A percentile compares a stretch with the other conserved stretches of the same genome.
Conservation (phyloP, 2,329 filamentous ascomycete species). For the Hymenoscyphus albidus region DNA sequence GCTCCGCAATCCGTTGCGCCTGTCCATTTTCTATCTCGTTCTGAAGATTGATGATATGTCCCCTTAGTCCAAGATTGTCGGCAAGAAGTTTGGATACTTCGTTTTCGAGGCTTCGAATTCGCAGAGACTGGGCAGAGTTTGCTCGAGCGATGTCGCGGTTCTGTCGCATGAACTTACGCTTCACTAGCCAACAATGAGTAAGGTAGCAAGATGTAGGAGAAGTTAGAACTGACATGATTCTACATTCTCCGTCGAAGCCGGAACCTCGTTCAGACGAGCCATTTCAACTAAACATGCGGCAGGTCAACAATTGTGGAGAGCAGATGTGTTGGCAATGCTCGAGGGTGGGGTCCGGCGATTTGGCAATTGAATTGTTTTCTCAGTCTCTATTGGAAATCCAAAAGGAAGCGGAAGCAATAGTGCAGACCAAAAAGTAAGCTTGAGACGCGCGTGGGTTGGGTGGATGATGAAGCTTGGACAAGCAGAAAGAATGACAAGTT, state of each 20-base stretch:
- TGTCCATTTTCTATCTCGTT: constrained; percentile 61
- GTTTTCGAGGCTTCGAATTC: constrained; percentile 72
- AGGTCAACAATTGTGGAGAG: constrained; percentile 11
- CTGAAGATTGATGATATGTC: constrained; percentile 67
- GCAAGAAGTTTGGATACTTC: constrained; percentile 70
- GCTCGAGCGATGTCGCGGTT: constrained; percentile 78
- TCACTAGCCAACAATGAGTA: constrained; percentile 50
- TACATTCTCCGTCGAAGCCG: constrained; percentile 63
- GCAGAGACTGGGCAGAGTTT: constrained; percentile 73
- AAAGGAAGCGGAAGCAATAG: constrained; percentile 4
- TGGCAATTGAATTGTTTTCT: neutral
- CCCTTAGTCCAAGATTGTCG: constrained; percentile 72
- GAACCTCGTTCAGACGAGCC: constrained; percentile 77
- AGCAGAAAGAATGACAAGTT: neutral
- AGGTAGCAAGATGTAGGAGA: neutral
- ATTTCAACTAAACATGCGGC: constrained; percentile 44
- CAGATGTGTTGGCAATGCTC: neutral
- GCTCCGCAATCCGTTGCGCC: constrained; percentile 57
- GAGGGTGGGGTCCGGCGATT: neutral
- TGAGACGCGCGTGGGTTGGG: neutral
- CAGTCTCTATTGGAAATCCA: neutral
- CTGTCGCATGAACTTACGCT: constrained; percentile 74
- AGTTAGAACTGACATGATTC: constrained; percentile 58
- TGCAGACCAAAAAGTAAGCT: constrained; percentile 8
- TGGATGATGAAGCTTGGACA: neutral